Percentiles rank a stretch among this genome's conserved stretches.
Conservation (phyloP, 148 eudicot genomes). For the Fagopyrum homotropicum region DNA sequence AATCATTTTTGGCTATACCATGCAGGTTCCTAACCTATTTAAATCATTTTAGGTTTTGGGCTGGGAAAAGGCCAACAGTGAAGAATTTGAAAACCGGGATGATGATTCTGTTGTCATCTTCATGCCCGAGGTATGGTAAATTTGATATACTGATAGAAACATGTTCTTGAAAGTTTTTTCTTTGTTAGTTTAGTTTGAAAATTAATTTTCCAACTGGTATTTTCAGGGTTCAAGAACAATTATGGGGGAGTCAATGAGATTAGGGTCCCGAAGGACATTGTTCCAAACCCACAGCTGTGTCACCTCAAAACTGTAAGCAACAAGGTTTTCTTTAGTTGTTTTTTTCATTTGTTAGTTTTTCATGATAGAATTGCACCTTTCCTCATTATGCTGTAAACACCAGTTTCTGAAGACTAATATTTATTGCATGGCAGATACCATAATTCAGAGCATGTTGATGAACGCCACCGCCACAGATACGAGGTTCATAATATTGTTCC, state of each 20-base stretch:
- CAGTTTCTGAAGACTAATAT: background rate
- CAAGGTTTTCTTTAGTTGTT: background rate
- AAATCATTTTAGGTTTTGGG: conserved; percentile 52
- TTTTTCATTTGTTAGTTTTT: too few relatives aligned
- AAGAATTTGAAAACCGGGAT: conserved; percentile 52
- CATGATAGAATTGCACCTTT: too few relatives aligned
- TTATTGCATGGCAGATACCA: conserved; percentile 46
- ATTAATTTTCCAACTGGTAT: too few relatives aligned
- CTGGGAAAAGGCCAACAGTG: conserved; percentile 63
- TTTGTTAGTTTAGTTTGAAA: too few relatives aligned
- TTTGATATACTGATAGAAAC: conserved; percentile 6
- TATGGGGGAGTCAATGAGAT: conserved; percentile 96
- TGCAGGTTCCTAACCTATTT: background rate
- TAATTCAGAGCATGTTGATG: conserved; percentile 66
- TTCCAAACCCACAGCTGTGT: conserved; percentile 63
- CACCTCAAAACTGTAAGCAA: conserved; percentile 69
- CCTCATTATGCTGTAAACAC: background rate
- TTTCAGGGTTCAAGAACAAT: conserved; percentile 80
- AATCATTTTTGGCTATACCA: background rate
- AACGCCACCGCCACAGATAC: conserved; percentile 95
- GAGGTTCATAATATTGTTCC: conserved; percentile 48
- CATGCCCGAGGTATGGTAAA: conserved; percentile 77
- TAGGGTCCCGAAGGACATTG: conserved; percentile 76
- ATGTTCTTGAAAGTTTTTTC: background rate
- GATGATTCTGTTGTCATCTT: conserved; percentile 75